These are phyloP conservation scores for Arthroderma sp. DNA, from an alignment of 2,329 filamentous ascomycete genomes.

Conservation along the genomic window DNA sequence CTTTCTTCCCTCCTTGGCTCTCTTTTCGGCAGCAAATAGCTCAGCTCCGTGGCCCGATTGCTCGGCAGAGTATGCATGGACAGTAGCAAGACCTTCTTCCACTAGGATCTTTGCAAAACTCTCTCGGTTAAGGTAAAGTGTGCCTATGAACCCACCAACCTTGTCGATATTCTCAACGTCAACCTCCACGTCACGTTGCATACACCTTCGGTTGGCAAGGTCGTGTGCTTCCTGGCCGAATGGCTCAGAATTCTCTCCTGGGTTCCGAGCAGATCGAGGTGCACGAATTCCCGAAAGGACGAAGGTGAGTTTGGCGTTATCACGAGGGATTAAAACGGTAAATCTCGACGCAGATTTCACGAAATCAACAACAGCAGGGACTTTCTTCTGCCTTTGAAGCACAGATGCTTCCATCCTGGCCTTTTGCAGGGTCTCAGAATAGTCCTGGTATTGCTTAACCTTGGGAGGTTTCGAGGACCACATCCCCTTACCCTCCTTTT, in stretches of 20 bases:
- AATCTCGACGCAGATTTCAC: conserved; percentile 96
- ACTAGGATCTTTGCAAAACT: conserved; percentile 88
- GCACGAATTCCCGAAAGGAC: conserved; percentile 87
- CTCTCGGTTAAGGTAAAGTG: conserved; percentile 84
- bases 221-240: conserved; percentile 93
- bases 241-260: conserved; percentile 72
- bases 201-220: conserved; percentile 72
- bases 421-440: conserved; percentile 85
- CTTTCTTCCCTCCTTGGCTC: conserved; percentile 77
- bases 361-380: conserved; percentile 89
- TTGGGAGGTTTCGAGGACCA: conserved; percentile 85
- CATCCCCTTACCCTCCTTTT: conserved; percentile 82
- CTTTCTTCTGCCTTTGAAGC: conserved; percentile 78
- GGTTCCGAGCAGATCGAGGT: conserved; percentile 69
- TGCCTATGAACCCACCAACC: conserved; percentile 92
- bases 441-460: conserved; percentile 69
- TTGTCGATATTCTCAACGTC: conserved; percentile 93
- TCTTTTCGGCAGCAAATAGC: conserved; percentile 73
- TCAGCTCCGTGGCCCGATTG: conserved; percentile 83
- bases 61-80: conserved; percentile 91
- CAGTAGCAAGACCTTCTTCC: conserved; percentile 83
- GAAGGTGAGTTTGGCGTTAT: conserved; percentile 88
- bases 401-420: conserved; percentile 86
- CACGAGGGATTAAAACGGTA: conserved; percentile 78
- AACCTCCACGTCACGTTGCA: conserved; percentile 91